Conservation (phyloP, 2,329 filamentous ascomycete species). For the Biscogniauxia mediterranea region DNA sequence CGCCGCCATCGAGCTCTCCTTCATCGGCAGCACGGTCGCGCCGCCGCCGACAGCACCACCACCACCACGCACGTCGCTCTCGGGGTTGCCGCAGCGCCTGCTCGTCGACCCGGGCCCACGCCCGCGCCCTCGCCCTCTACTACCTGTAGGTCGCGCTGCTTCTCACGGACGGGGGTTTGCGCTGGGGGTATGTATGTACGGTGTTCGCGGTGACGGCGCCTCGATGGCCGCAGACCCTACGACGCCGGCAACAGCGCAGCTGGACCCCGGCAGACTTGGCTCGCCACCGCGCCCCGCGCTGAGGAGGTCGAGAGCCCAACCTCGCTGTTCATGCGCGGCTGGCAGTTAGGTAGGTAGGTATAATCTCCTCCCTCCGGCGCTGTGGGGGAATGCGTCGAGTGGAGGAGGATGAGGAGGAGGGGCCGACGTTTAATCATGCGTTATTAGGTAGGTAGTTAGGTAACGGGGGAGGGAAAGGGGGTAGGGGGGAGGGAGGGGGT, state of each 20-base stretch:
- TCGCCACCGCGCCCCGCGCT: slow-evolving; percentile 33
- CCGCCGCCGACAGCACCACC: no score
- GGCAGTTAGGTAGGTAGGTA: no score
- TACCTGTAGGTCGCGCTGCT: slow-evolving; percentile 34
- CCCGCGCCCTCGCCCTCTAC: slow-evolving; percentile 36
- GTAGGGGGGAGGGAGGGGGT: not conserved
- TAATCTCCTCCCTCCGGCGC: slow-evolving; percentile 34
- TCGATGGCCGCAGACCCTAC: slow-evolving; percentile 29
- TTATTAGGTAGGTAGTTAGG: not conserved
- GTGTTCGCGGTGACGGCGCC: slow-evolving; percentile 33
- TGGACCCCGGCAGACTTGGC: slow-evolving; percentile 44
- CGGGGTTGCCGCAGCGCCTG: slow-evolving; percentile 31
- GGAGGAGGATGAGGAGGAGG: slow-evolving; percentile 13
- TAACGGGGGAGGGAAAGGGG: not conserved
- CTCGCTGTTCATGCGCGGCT: slow-evolving; percentile 33
- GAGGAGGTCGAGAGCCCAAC: slow-evolving; percentile 27
- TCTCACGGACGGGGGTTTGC: no score
- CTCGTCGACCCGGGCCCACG: slow-evolving; percentile 42
- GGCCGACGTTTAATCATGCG: not conserved
- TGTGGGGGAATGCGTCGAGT: slow-evolving; percentile 20
- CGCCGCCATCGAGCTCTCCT: slow-evolving; percentile 38
- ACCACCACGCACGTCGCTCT: slow-evolving; percentile 25
- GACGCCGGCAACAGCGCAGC: slow-evolving; percentile 21
- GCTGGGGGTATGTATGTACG: no score
- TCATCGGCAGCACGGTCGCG: slow-evolving; percentile 38